phyloP scores from a whole-genome alignment of 176 grass and related monocot species.

The Typha latifolia region DNA sequence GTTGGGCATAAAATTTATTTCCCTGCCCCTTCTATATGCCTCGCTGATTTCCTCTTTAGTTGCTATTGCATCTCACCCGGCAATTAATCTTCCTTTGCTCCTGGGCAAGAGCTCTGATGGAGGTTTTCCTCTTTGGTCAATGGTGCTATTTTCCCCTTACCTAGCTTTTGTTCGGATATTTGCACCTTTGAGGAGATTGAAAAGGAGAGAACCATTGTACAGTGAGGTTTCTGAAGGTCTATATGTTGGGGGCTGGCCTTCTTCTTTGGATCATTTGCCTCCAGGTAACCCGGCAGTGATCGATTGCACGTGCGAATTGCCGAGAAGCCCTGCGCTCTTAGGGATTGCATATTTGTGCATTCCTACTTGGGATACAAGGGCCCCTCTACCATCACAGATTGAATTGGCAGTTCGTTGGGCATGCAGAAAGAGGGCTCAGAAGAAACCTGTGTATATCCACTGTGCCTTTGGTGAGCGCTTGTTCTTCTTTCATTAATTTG shows the following conservation, averaged over 20 bases:
- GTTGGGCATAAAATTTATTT: conserved; percentile 31
- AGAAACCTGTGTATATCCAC: conserved; percentile 71
- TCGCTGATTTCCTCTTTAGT: conserved; percentile 43
- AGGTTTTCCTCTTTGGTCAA: conserved; percentile 78
- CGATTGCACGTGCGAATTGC: conserved; percentile 92
- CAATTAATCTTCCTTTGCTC: conserved; percentile 63
- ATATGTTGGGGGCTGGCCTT: conserved; percentile 90
- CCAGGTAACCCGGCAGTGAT: conserved; percentile 64
- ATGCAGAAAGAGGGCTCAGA: conserved; percentile 46
- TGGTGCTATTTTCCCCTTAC: conserved; percentile 65
- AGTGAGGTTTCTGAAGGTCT: conserved; percentile 64
- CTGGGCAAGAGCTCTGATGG: conserved; percentile 63
- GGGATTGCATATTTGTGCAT: conserved; percentile 66
- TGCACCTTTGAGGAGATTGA: conserved; percentile 51
- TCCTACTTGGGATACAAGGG: conserved; percentile 76
- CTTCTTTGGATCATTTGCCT: conserved; percentile 54
- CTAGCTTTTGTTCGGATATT: conserved; percentile 61
- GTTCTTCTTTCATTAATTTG: not conserved
- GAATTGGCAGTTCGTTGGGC: conserved; percentile 73
- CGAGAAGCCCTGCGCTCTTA: conserved; percentile 42
- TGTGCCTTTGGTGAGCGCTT: conserved; percentile 72
- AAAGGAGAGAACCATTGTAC: conserved; percentile 66
- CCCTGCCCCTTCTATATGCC: conserved; percentile 50
- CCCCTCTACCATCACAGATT: conserved; percentile 63
- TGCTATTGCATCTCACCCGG: conserved; percentile 69